A percentile compares a stretch with the other conserved stretches of the same genome.
Evolutionary conservation across 345 rosid species (phyloP).

Genomic region (Eucalyptus victrix): DNA sequence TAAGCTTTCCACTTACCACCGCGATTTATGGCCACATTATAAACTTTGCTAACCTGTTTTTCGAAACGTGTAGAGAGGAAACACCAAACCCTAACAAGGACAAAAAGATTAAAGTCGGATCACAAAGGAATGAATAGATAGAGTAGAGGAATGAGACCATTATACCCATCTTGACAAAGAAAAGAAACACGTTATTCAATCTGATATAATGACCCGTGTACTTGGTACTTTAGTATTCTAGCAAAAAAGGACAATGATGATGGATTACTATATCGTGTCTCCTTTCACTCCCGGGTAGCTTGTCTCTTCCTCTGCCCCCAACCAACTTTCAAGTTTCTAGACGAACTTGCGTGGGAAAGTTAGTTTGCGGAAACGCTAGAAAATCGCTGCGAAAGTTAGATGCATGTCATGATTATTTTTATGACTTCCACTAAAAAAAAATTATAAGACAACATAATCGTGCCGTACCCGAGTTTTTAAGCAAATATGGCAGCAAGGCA

Average conservation of each 20-base stretch:
- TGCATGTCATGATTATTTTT: background rate
- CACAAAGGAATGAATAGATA: background rate
- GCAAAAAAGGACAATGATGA: background rate
- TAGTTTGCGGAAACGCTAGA: background rate
- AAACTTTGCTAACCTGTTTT: background rate
- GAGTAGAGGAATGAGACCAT: background rate
- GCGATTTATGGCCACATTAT: background rate
- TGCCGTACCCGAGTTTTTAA: background rate
- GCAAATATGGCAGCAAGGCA: background rate
- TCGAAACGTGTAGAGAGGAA: background rate
- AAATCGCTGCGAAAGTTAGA: background rate
- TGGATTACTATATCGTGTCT: background rate
- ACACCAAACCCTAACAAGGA: background rate
- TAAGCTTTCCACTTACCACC: background rate
- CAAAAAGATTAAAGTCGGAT: background rate
- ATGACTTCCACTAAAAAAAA: background rate
- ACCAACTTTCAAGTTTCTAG: background rate
- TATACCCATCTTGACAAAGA: background rate
- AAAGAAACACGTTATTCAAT: background rate
- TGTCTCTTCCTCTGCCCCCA: background rate
- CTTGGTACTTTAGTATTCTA: background rate
- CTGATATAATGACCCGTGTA: background rate
- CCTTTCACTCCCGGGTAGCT: background rate
- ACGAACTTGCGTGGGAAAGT: background rate
- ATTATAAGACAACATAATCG: background rate